phyloP scores from a whole-genome alignment of 345 rosid species.

The Triadica sebifera region DNA sequence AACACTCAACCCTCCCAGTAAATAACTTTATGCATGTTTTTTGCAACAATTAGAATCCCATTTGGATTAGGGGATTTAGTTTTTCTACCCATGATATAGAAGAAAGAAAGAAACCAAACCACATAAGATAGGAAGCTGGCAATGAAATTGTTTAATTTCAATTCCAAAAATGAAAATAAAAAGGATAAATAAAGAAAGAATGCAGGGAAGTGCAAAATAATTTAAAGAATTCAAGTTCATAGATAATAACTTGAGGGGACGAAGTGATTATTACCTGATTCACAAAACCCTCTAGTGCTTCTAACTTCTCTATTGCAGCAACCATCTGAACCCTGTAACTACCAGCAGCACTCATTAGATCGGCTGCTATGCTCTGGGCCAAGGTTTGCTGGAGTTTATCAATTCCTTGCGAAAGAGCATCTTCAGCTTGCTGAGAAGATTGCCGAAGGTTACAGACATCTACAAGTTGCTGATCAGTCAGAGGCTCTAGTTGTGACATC shows the following conservation, averaged over 20 bases:
- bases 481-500: conserved; percentile 58
- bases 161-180: not conserved
- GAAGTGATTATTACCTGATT: conserved; percentile 55
- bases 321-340: conserved; percentile 45
- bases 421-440: conserved; percentile 89
- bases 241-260: not conserved
- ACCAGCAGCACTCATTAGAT: conserved; percentile 30
- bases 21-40: too few relatives aligned
- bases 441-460: conserved; percentile 58
- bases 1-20: too few relatives aligned
- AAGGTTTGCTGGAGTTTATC: conserved; percentile 47
- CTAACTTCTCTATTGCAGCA: conserved; percentile 59
- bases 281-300: conserved; percentile 72
- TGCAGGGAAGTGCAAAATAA: too few relatives aligned
- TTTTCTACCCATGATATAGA: too few relatives aligned
- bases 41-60: too few relatives aligned
- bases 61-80: too few relatives aligned
- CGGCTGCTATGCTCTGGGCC: conserved; percentile 47
- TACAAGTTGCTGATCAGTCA: conserved; percentile 63
- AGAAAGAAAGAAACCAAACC: too few relatives aligned
- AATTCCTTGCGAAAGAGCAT: conserved; percentile 54
- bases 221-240: conserved; percentile 2
- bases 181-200: too few relatives aligned
- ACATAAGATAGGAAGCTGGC: too few relatives aligned
- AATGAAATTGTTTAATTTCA: too few relatives aligned